phyloP scores from a whole-genome alignment of 768 basidiomycete genomes.

The Lactifluus pinguis region DNA sequence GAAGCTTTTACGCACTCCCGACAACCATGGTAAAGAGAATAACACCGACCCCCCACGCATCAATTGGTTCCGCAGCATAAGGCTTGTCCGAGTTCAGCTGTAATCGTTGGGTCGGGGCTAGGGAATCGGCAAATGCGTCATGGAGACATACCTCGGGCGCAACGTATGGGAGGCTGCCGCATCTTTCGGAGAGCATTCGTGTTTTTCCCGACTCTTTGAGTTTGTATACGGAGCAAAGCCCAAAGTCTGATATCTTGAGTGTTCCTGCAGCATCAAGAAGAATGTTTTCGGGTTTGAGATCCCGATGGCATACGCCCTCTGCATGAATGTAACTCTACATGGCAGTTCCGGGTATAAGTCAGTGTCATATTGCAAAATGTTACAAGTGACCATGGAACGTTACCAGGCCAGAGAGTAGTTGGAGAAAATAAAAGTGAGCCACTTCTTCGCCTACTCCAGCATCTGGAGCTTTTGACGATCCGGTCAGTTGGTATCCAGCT shows the following conservation, averaged over 20 bases:
- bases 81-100: conserved; percentile 59
- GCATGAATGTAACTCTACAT: conserved; percentile 71
- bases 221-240: conserved; percentile 82
- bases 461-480: conserved; percentile 60
- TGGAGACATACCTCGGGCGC: conserved; percentile 70
- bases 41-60: conserved; percentile 93
- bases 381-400: conserved; percentile 21
- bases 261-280: conserved; percentile 75
- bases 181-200: conserved; percentile 66
- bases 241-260: conserved; percentile 94
- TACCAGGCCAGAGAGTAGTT: conserved; percentile 79
- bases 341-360: background rate
- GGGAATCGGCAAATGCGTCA: background rate
- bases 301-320: conserved; percentile 91
- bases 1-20: conserved; percentile 58
- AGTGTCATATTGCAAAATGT: background rate
- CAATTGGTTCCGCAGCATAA: conserved; percentile 88
- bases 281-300: conserved; percentile 94
- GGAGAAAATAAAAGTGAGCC: conserved; percentile 84
- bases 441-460: conserved; percentile 79
- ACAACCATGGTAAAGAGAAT: conserved; percentile 86
- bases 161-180: conserved; percentile 90
- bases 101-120: background rate
- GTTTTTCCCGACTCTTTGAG: conserved; percentile 76
- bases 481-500: background rate